A percentile compares a stretch with the other conserved stretches of the same genome.
Conservation (phyloP, 1,284 basidiomycete genomes). For the Garcileccinum viscosum region DNA sequence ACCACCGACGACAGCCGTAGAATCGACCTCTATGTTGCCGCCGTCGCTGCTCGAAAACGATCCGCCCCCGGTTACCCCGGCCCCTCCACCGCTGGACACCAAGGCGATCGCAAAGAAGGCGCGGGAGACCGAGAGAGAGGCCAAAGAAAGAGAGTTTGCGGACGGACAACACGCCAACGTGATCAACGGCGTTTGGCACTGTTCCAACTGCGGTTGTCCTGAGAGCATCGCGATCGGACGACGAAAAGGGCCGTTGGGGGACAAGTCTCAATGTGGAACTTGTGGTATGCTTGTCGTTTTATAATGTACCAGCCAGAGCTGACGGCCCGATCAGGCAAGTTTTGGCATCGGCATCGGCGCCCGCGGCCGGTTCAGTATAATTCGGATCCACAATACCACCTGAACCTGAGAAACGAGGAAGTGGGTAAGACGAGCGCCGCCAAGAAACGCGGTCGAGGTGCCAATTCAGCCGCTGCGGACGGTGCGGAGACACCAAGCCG, state of each 20-base stretch:
- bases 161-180: constrained; percentile 83
- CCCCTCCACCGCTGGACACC: constrained; percentile 49
- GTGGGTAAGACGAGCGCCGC: constrained; percentile 51
- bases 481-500: constrained; percentile 61
- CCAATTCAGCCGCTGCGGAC: constrained; percentile 53
- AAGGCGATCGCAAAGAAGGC: constrained; percentile 59
- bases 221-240: constrained; percentile 83
- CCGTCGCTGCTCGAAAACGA: constrained; percentile 59
- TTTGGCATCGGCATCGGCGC: constrained; percentile 81
- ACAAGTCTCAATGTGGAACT: constrained; percentile 89
- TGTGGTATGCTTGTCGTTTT: constrained; percentile 70
- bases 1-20: constrained; percentile 69
- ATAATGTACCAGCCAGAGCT: constrained; percentile 7
- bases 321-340: constrained; percentile 64
- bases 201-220: constrained; percentile 89
- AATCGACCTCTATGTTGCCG: constrained; percentile 60
- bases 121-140: constrained; percentile 79
- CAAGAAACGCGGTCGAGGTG: constrained; percentile 61
- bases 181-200: constrained; percentile 89
- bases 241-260: constrained; percentile 87
- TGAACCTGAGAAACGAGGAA: constrained; percentile 63
- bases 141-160: constrained; percentile 80
- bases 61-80: constrained; percentile 46
- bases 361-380: constrained; percentile 82
- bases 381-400: constrained; percentile 72